phyloP scores from a whole-genome alignment of 225 moss, liverwort and hornwort genomes.

The Bryum argenteum region DNA sequence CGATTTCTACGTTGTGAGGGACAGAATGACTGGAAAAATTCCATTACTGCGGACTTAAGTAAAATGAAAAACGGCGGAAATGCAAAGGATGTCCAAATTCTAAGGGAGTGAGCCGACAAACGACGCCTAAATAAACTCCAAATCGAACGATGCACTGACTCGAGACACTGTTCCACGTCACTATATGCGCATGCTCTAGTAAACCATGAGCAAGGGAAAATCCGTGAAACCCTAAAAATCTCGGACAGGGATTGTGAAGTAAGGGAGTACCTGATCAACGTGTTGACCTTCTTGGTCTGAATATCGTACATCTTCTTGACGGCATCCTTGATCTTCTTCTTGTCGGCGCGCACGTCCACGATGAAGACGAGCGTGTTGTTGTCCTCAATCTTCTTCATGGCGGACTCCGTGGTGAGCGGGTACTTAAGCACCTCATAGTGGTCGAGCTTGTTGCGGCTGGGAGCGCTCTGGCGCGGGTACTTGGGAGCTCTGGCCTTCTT shows the following conservation, averaged over 20 bases:
- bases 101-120: too few species aligned
- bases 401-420: conserved; percentile 87
- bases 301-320: conserved; percentile 95
- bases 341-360: conserved; percentile 79
- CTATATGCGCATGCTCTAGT: too few species aligned
- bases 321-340: conserved; percentile 91
- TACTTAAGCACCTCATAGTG: conserved; percentile 93
- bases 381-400: conserved; percentile 97
- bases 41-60: too few species aligned
- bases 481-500: conserved; percentile 74
- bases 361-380: conserved; percentile 90
- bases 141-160: too few species aligned
- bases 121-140: too few species aligned
- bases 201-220: too few species aligned
- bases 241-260: neutral
- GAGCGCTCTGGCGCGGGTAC: conserved; percentile 81
- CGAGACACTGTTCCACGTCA: too few species aligned
- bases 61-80: too few species aligned
- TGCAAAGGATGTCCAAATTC: too few species aligned
- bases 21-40: too few species aligned
- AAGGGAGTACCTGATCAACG: conserved; percentile 66
- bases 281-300: conserved; percentile 91
- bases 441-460: conserved; percentile 76
- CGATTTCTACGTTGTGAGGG: too few species aligned
- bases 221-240: conserved; percentile 8